Evolutionary conservation across 2,329 filamentous ascomycete species (phyloP), one percentile per base, ranked within the genome.

Genomic region (Diaporthe batatas): DNA sequence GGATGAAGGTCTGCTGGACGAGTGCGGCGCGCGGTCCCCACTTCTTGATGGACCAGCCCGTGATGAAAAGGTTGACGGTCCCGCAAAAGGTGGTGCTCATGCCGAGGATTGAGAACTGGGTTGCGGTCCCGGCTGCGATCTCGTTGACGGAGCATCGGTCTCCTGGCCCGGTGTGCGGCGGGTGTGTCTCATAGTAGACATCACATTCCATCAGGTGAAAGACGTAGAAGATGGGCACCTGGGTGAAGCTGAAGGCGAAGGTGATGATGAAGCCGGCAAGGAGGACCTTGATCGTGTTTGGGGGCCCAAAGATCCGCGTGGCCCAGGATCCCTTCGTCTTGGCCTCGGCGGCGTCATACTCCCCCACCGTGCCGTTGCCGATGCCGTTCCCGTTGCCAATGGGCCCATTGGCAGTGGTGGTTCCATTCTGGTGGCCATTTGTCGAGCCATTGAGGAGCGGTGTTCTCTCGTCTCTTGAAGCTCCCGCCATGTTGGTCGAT

Each of bases 161-260:
- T 5, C 84, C 84, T 5, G 80, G 77, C 1, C 84, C 86, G 12
- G 81, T 76, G 65, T 83, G 88, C 0, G 86, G 84, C 16, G 87
- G 85, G 77, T 93, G 88, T 2, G 83, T 83, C 47, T 85, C 82
- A 80, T 93, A 94, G 79, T 90, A 94, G 68, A 88, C 86, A 70
- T 94, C 90, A 80, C 92, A 94, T 65, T 90, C 90, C 91, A 94
- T 93, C 1, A 92, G 79, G 72, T 91, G 90, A 76, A 94, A 93
- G 32, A 91, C 90, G 79, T 92, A 92, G 58, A 92, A 82, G 6
- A 88, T 75, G 10, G 74, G 74, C 18, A 75, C 74, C 25, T 75
- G 74, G n/a, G 74, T 75, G 68, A 75, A 75, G 54, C 72, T 72
- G 65, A 75, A 75, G 6, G 44, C 65, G 53, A 71, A 72, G 16